A percentile compares a stretch with the other conserved stretches of the same genome.
Conservation (phyloP, 371 early-diverging fungal species). For the Actinomucor elegans region DNA sequence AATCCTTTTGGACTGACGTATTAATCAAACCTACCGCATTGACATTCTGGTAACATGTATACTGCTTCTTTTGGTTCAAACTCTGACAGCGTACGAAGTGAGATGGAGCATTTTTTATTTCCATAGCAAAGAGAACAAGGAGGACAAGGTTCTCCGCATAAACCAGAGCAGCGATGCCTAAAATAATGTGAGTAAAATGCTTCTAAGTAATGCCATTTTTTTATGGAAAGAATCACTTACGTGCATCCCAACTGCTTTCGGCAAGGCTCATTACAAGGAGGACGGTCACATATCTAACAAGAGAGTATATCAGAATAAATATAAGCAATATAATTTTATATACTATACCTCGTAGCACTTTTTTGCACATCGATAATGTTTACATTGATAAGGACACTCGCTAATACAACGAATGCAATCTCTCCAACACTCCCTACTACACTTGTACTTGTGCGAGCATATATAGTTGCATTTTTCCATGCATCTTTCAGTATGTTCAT, state of each 20-base stretch:
- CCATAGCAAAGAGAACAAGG: conserved; percentile 37
- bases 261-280: conserved; percentile 42
- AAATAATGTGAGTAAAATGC: not conserved
- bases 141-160: conserved; percentile 52
- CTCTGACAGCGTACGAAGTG: conserved; percentile 35
- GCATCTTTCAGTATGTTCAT: conserved; percentile 47
- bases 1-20: too few relatives aligned
- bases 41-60: conserved; percentile 50
- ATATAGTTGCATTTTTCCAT: conserved; percentile 34
- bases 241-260: conserved; percentile 23
- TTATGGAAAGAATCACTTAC: conserved; percentile 21
- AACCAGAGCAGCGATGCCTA: conserved; percentile 45
- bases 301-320: too few relatives aligned
- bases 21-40: conserved; percentile 46
- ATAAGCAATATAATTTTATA: too few relatives aligned
- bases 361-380: conserved; percentile 36
- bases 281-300: conserved; percentile 44
- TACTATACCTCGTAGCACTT: conserved; percentile 38
- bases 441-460: conserved; percentile 46
- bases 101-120: conserved; percentile 31
- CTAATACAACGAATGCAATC: conserved; percentile 33
- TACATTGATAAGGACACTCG: conserved; percentile 41
- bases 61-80: conserved; percentile 33
- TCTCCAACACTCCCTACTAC: conserved; percentile 38
- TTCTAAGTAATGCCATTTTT: not conserved